These are phyloP conservation scores for Flaveria sonorensis DNA, from an alignment of 129 eudicot genomes.

Conservation along the genomic window DNA sequence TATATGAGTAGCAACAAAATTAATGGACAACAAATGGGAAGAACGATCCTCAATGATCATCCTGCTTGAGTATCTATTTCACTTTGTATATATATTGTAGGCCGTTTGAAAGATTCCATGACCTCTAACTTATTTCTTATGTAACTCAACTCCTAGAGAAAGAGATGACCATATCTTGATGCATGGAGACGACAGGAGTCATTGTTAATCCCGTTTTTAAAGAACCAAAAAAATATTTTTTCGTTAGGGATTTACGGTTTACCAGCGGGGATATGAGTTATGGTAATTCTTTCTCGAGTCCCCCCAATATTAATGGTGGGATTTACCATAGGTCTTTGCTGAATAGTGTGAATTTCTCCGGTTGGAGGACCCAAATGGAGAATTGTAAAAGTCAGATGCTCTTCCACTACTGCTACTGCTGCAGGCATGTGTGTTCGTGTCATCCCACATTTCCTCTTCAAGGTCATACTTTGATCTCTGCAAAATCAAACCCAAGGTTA, in stretches of 20 bases:
- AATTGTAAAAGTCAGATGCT: constrained; percentile 51
- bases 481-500: not conserved
- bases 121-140: constrained; percentile 16
- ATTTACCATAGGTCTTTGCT: constrained; percentile 34
- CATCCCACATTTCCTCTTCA: constrained; percentile 75
- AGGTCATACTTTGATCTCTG: constrained; percentile 80
- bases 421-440: constrained; percentile 31
- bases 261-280: constrained; percentile 58
- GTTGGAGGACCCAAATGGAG: constrained; percentile 51
- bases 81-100: constrained; percentile 20
- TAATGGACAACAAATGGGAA: not conserved
- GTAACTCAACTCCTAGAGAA: not conserved
- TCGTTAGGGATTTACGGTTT: constrained; percentile 28
- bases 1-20: not conserved
- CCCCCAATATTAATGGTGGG: constrained; percentile 57
- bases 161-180: not conserved
- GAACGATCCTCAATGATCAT: constrained; percentile 21
- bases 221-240: not conserved
- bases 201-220: not conserved
- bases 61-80: constrained; percentile 20
- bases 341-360: constrained; percentile 43
- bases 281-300: constrained; percentile 47
- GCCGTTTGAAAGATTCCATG: constrained; percentile 12
- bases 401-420: constrained; percentile 47
- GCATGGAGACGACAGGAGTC: not conserved